Evolutionary conservation across 345 rosid species (phyloP).

Genomic region (Diplotaxis tenuifolia): DNA sequence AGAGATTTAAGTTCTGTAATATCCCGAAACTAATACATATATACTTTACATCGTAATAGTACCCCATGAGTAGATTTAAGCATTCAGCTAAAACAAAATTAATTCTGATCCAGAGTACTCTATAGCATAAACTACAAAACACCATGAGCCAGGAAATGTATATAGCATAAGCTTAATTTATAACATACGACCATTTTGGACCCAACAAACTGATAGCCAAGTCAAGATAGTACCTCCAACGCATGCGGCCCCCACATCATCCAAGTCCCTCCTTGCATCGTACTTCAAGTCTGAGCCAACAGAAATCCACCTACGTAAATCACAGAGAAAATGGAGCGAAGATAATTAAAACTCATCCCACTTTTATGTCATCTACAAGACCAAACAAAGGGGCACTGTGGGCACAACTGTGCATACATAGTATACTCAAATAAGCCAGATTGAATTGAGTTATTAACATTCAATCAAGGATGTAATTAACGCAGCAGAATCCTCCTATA

Average conservation of each 20-base stretch:
- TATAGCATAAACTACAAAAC: conserved; percentile 10
- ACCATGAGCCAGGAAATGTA: conserved; percentile 7
- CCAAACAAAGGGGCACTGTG: background rate
- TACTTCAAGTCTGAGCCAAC: conserved; percentile 95
- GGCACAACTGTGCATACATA: conserved; percentile 5
- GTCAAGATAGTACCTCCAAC: conserved; percentile 55
- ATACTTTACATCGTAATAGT: conserved; percentile 1
- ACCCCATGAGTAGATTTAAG: conserved; percentile 3
- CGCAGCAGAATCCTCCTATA: conserved; percentile 3
- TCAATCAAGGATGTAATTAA: conserved; percentile 5
- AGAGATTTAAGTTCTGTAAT: background rate
- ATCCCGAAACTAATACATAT: background rate
- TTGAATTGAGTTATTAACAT: background rate
- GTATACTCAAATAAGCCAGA: conserved; percentile 10
- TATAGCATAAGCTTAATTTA: background rate
- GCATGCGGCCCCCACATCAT: conserved; percentile 84
- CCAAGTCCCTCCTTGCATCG: conserved; percentile 97
- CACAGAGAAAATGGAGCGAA: conserved; percentile 20
- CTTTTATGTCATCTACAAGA: background rate
- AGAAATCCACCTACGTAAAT: conserved; percentile 87
- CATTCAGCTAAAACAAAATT: conserved; percentile 7
- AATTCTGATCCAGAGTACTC: conserved; percentile 13
- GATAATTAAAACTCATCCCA: conserved; percentile 7
- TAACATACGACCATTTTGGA: conserved; percentile 14
- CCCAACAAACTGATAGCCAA: background rate